These are phyloP conservation scores for Saprolegnia diclina DNA, from an alignment of 352 stramenopile genomes.

Conservation along the genomic window DNA sequence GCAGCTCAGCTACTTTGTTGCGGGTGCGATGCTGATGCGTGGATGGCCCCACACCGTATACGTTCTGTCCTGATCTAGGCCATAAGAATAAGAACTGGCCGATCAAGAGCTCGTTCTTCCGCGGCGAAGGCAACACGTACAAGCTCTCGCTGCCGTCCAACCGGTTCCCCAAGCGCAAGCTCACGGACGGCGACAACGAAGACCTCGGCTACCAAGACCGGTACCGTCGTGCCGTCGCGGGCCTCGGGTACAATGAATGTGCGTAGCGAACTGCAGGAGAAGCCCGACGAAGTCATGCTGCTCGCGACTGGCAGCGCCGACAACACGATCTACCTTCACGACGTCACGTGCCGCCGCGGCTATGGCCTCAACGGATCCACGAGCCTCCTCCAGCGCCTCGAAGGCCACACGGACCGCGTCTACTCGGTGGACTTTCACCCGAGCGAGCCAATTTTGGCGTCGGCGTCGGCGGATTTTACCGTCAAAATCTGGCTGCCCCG, in stretches of 20 bases:
- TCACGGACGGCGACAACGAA: conserved; percentile 72
- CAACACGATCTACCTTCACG: conserved; percentile 84
- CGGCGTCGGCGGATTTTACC: conserved; percentile 75
- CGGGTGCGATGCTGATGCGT: conserved; percentile 26
- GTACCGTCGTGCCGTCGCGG: conserved; percentile 1
- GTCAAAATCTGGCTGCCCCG: conserved; percentile 84
- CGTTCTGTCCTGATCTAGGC: conserved; percentile 25
- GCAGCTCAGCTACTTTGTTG: conserved; percentile 70
- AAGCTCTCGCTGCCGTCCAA: conserved; percentile 62
- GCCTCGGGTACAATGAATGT: not conserved
- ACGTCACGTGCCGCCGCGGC: conserved; percentile 35
- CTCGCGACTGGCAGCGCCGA: conserved; percentile 81
- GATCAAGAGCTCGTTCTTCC: conserved; percentile 87
- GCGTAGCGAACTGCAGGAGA: conserved; percentile 38
- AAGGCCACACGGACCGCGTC: conserved; percentile 81
- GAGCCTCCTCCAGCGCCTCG: conserved; percentile 76
- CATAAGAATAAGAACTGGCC: conserved; percentile 91
- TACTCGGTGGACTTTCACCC: conserved; percentile 87
- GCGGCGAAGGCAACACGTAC: conserved; percentile 82
- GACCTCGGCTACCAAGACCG: conserved; percentile 40
- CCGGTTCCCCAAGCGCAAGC: conserved; percentile 49
- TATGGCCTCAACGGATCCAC: not conserved
- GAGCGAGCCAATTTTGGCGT: conserved; percentile 77
- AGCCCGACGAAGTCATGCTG: conserved; percentile 59
- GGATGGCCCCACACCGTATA: too few species aligned